These are phyloP conservation scores for Grosmannia huntii DNA, from an alignment of 2,329 filamentous ascomycete species.

Conservation along the genomic window DNA sequence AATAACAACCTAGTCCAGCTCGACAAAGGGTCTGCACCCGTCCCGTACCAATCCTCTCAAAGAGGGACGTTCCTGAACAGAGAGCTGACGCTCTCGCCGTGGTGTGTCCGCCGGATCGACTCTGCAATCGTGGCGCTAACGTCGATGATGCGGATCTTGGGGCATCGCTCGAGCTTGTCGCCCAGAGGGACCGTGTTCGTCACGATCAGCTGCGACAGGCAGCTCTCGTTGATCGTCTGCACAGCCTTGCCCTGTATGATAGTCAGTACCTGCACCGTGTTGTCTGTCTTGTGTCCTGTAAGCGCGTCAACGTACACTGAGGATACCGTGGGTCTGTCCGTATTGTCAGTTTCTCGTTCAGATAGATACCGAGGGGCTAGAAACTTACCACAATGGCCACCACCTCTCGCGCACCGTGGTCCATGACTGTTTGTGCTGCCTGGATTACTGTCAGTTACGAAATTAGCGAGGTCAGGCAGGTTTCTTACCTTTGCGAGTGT, in stretches of 20 bases:
- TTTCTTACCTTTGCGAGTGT: conserved; percentile 42
- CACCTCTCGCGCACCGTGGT: conserved; percentile 75
- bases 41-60: conserved; percentile 10
- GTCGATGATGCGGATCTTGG: conserved; percentile 80
- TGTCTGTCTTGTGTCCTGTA: background rate
- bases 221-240: conserved; percentile 68
- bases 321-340: conserved; percentile 12
- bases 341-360: background rate
- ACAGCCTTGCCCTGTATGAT: conserved; percentile 82
- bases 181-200: conserved; percentile 79
- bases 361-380: background rate
- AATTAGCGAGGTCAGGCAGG: background rate
- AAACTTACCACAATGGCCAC: conserved; percentile 62
- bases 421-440: conserved; percentile 75
- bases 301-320: conserved; percentile 6
- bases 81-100: conserved; percentile 52
- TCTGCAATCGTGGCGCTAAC: conserved; percentile 73
- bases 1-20: background rate
- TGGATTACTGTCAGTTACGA: background rate
- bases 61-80: conserved; percentile 55
- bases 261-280: conserved; percentile 27
- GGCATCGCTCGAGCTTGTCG: conserved; percentile 62
- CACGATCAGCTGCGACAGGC: conserved; percentile 67
- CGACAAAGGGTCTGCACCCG: background rate
- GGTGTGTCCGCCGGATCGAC: conserved; percentile 56